These are phyloP conservation scores for Pichia sp. DNA, from an alignment of 1,139 yeast species.

Conservation along the genomic window DNA sequence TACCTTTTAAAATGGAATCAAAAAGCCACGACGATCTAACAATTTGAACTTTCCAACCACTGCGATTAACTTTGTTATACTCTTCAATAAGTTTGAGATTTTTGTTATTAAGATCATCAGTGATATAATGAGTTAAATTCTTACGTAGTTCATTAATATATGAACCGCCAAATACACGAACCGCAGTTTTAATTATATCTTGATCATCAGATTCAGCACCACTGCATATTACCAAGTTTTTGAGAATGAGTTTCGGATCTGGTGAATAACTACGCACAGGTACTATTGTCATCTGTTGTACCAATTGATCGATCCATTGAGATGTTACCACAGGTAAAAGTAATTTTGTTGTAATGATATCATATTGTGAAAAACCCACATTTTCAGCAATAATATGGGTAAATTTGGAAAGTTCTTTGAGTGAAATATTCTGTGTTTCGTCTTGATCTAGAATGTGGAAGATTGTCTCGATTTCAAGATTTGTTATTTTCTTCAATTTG, in stretches of 20 bases:
- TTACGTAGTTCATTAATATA: conserved; percentile 56
- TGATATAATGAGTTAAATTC: conserved; percentile 71
- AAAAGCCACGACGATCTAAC: conserved; percentile 76
- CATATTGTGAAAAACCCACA: conserved; percentile 49
- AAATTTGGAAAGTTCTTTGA: conserved; percentile 24
- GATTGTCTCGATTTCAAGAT: conserved; percentile 4
- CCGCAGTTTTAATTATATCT: conserved; percentile 42
- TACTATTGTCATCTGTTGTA: conserved; percentile 36
- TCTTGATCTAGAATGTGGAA: conserved; percentile 12
- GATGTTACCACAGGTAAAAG: conserved; percentile 67
- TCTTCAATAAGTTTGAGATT: conserved; percentile 33
- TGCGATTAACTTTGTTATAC: conserved; percentile 29
- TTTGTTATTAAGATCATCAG: conserved; percentile 47
- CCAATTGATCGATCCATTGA: conserved; percentile 54
- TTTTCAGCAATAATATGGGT: conserved; percentile 55
- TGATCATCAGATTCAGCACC: conserved; percentile 56
- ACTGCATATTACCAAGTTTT: conserved; percentile 49
- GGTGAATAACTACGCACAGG: conserved; percentile 57
- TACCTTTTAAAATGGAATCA: conserved; percentile 41
- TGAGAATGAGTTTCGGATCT: conserved; percentile 58
- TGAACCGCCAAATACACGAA: conserved; percentile 69
- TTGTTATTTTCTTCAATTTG: not conserved
- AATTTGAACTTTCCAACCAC: conserved; percentile 40
- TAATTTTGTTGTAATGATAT: conserved; percentile 36
- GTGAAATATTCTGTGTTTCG: conserved; percentile 13